Evolutionary conservation across 176 grass and related monocot genomes (phyloP).

Genomic region (Carex parvula): DNA sequence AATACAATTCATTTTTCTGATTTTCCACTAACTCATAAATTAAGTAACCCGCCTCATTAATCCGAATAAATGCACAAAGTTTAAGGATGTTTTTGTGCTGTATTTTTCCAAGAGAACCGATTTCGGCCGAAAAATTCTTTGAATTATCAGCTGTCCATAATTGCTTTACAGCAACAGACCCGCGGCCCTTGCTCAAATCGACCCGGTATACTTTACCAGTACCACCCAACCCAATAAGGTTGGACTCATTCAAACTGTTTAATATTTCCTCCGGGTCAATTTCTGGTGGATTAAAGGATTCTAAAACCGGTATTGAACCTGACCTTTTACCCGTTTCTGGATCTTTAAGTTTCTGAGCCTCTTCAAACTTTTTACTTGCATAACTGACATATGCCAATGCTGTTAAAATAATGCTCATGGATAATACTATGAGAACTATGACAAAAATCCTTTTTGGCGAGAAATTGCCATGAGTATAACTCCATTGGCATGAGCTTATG

Average conservation of each 20-base stretch:
- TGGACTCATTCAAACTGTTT: conserved; percentile 41
- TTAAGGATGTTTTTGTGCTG: conserved; percentile 76
- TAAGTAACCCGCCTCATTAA: conserved; percentile 44
- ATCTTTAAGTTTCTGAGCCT: conserved; percentile 36
- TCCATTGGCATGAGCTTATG: conserved; percentile 53
- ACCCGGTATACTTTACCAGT: conserved; percentile 58
- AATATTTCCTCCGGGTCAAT: conserved; percentile 48
- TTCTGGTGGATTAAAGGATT: conserved; percentile 57
- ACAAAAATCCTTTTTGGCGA: conserved; percentile 34
- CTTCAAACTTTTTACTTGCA: conserved; percentile 69
- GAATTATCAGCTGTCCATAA: conserved; percentile 46
- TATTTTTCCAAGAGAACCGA: conserved; percentile 49
- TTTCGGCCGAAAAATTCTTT: conserved; percentile 47
- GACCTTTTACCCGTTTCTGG: conserved; percentile 31
- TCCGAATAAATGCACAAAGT: conserved; percentile 53
- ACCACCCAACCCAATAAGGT: conserved; percentile 60
- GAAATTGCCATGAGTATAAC: conserved; percentile 26
- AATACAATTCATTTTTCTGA: too few species aligned
- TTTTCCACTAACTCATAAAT: too few species aligned
- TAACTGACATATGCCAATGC: conserved; percentile 57
- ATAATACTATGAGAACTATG: conserved; percentile 41
- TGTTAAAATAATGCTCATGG: conserved; percentile 45
- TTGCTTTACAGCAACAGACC: conserved; percentile 60
- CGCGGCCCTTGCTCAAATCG: conserved; percentile 56
- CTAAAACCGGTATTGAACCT: conserved; percentile 49